These are phyloP conservation scores for Prillingera fragicola DNA, from an alignment of 1,284 basidiomycete genomes.

Conservation along the genomic window DNA sequence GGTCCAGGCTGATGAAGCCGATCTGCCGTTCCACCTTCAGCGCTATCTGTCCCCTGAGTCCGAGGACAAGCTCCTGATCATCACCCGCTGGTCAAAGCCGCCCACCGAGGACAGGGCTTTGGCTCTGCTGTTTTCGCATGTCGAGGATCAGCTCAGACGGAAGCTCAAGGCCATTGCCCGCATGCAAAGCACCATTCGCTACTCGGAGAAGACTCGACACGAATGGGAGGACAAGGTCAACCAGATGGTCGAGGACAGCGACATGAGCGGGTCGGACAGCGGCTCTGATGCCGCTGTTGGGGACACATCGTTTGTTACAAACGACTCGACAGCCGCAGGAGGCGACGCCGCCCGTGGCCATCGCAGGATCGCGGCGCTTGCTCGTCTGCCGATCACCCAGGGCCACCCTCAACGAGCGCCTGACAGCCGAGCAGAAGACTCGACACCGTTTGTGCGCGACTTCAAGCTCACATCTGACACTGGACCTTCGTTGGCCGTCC, in stretches of 20 bases:
- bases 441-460: no score
- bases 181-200: conserved; percentile 95
- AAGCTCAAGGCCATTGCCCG: conserved; percentile 94
- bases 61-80: conserved; percentile 72
- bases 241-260: conserved; percentile 57
- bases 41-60: conserved; percentile 77
- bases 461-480: no score
- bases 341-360: conserved; percentile 30
- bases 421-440: conserved; percentile 8
- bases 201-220: conserved; percentile 92
- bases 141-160: conserved; percentile 78
- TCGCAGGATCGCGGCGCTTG: conserved; percentile 40
- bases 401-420: conserved; percentile 36
- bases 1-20: conserved; percentile 81
- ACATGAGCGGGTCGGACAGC: conserved; percentile 43
- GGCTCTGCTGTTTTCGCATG: conserved; percentile 73
- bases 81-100: conserved; percentile 79
- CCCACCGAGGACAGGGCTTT: conserved; percentile 79
- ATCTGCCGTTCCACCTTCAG: conserved; percentile 87
- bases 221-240: conserved; percentile 93
- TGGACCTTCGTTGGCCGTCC: no score
- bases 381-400: conserved; percentile 41
- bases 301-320: conserved; percentile 1
- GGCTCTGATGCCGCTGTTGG: conserved; percentile 27
- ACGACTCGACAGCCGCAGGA: conserved; percentile 11